Conservation (phyloP, 2,329 filamentous ascomycete species). For the Phialophora macrospora region DNA sequence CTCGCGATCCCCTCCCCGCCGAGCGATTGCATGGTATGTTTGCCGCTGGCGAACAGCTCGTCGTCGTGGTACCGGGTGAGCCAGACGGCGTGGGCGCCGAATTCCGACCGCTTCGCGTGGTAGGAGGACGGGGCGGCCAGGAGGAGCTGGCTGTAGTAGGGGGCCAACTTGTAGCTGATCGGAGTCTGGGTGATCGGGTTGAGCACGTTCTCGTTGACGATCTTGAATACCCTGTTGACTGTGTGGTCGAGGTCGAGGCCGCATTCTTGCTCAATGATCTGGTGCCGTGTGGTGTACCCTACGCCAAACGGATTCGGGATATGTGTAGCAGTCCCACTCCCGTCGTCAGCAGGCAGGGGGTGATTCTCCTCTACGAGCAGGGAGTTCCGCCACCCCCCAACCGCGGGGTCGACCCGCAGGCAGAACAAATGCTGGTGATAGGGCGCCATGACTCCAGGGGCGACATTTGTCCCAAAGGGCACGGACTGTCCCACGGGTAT, state of each 20-base stretch:
- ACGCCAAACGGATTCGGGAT: slow-evolving; percentile 58
- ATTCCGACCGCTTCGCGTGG: slow-evolving; percentile 59
- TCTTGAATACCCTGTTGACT: slow-evolving; percentile 60
- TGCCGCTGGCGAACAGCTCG: slow-evolving; percentile 60
- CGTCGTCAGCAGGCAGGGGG: slow-evolving; percentile 59
- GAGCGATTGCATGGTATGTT: slow-evolving; percentile 60
- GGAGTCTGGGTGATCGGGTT: slow-evolving; percentile 61
- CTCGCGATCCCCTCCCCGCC: slow-evolving; percentile 55
- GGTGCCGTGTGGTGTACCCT: slow-evolving; percentile 56
- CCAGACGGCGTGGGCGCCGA: slow-evolving; percentile 61
- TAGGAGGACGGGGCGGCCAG: slow-evolving; percentile 60
- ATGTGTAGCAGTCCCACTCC: slow-evolving; percentile 36
- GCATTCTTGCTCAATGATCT: slow-evolving; percentile 53
- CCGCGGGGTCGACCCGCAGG: slow-evolving; percentile 51
- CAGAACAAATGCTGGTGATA: slow-evolving; percentile 54
- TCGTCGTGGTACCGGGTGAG: slow-evolving; percentile 58
- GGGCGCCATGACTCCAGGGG: slow-evolving; percentile 50
- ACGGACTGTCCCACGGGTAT: slow-evolving; percentile 45
- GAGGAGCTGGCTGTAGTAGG: slow-evolving; percentile 62
- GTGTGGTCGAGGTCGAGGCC: slow-evolving; percentile 55
- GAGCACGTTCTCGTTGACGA: slow-evolving; percentile 58
- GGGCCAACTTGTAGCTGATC: slow-evolving; percentile 62
- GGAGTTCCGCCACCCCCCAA: slow-evolving; percentile 48
- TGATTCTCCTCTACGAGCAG: slow-evolving; percentile 61
- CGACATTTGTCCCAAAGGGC: slow-evolving; percentile 49